These are phyloP conservation scores for Trametes meyenii DNA, from an alignment of 768 basidiomycete genomes.

Conservation along the genomic window DNA sequence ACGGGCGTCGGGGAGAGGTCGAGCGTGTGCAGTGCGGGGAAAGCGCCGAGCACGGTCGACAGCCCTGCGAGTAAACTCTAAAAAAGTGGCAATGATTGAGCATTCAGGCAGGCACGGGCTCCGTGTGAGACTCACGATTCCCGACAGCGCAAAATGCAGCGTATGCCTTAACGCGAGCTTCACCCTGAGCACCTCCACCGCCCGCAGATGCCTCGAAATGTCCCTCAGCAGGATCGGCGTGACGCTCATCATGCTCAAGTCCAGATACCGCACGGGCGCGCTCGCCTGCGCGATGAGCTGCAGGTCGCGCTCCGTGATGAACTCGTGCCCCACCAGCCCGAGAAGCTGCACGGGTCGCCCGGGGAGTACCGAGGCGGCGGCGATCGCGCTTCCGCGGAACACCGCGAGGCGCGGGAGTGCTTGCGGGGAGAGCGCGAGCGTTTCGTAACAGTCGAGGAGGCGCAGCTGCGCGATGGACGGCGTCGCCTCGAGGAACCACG, in stretches of 20 bases:
- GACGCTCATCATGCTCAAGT: slow-evolving; percentile 61
- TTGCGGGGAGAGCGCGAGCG: slow-evolving; percentile 44
- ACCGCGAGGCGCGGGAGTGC: slow-evolving; percentile 52
- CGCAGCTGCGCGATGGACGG: slow-evolving; percentile 45
- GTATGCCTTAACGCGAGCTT: slow-evolving; percentile 66
- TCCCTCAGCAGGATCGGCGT: slow-evolving; percentile 59
- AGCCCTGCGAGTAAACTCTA: slow-evolving; percentile 63
- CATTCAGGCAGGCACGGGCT: background rate
- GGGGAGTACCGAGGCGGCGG: slow-evolving; percentile 62
- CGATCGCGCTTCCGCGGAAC: slow-evolving; percentile 62
- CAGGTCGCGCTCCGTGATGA: slow-evolving; percentile 56
- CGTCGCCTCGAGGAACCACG: slow-evolving; percentile 45
- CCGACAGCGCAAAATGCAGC: slow-evolving; percentile 62
- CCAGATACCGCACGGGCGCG: slow-evolving; percentile 54
- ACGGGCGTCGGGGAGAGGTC: slow-evolving; percentile 64
- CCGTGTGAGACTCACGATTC: slow-evolving; percentile 54
- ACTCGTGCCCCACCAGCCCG: slow-evolving; percentile 58
- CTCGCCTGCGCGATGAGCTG: slow-evolving; percentile 50
- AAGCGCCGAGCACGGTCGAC: slow-evolving; percentile 56
- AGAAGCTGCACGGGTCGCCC: slow-evolving; percentile 61
- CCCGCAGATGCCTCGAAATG: slow-evolving; percentile 53
- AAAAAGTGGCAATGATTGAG: slow-evolving; percentile 1
- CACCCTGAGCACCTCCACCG: slow-evolving; percentile 54
- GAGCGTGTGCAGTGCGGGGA: slow-evolving; percentile 51
- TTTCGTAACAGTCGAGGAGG: slow-evolving; percentile 47